Base-by-base conservation (phyloP, 2,329 filamentous ascomycete genomes). In the Colletotrichum tamarilloi region DNA sequence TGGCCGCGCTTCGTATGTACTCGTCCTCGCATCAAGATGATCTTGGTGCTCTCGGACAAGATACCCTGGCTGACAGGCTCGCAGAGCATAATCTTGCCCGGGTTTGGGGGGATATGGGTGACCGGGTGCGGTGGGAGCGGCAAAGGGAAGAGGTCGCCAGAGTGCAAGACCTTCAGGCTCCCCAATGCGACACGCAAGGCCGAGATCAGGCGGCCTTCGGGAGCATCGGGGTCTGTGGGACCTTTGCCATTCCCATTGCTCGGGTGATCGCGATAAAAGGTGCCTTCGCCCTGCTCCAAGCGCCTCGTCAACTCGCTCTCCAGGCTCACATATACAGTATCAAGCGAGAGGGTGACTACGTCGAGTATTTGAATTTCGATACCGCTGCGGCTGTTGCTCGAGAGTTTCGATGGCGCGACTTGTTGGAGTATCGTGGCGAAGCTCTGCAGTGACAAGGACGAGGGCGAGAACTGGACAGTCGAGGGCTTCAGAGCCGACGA, bases 41-140 rank as follows among this genome's bases (percentile, higher is more conserved):
- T 94, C 78, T 93, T 95, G 19, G 95, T 99, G 14, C 86, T 89
- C 0, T 94, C 88, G 9, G 92, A 88, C 59, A 99, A 81, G 5
- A 97, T 82, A 9, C 97, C 97, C 82, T 99, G 97, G 6, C 94
- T 91, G 19, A 98, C 95, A 9, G 97, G 97, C 81, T 99, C 97
- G 80, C 95, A 98, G n/a, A 97, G 91, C 60, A 94, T 92, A 74
- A 98, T 94, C 83, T 93, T 95, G 55, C 94, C 97, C 0, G 95
- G 95, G 55, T 94, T 94, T 16, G 95, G 90, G 28, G 94, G 91
- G 22, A 94, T 90, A 82, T 98, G 95, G 9, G 95, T 97, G 75
- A 97, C 92, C 14, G 95, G 93, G 82, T 98, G 95, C 2, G 95
- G 90, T 9, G 93, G 91, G 32, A 98, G 86, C 14, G 94, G 94